Base-by-base conservation (phyloP, 108 stramenopile species). In the Nitzschia palea region DNA sequence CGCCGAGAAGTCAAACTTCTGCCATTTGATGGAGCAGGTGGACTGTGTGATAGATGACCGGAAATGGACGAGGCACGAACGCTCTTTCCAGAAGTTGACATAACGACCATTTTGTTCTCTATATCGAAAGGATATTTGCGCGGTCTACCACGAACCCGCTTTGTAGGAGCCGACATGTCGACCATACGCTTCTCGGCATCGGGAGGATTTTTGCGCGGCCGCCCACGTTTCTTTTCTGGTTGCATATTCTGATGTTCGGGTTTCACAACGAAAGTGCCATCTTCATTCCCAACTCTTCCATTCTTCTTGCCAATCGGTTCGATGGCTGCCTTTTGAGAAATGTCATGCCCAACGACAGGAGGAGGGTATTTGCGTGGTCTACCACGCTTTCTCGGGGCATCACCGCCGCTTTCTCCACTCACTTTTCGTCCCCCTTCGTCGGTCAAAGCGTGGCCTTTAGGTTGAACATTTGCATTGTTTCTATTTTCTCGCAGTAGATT, bases 151-250 rank as follows among this genome's bases (percentile, higher is more conserved):
- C n/a, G n/a, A n/a, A n/a, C n/a, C n/a, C n/a, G n/a, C n/a, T n/a
- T n/a, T n/a, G n/a, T n/a, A n/a, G n/a, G n/a, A n/a, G n/a, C n/a
- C n/a, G n/a, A n/a, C n/a, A n/a, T n/a, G n/a, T n/a, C n/a, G n/a
- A n/a, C n/a, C n/a, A n/a, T n/a, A n/a, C n/a, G n/a, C n/a, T 8
- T 5, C 6, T 51, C 50, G 6, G n/a, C 50, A 10, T 51, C 23
- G 50, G n/a, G 12, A 6, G n/a, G 12, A 15, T 15, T 37, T 20
- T 59, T 59, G 15, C 58, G 58, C 4, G 58, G 58, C 33, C 58
- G 10, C 26, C 58, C 58, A 23, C 58, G 58, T 59, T 59, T 59
- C 18, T 37, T 34, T 6, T 55, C 26, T 26, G 17, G 25, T 51
- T 18, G 50, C 29, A 4, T 55, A 10, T 40, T 6, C 37, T 6